Conservation (phyloP, 345 rosid species). For the Lumnitzera littorea region DNA sequence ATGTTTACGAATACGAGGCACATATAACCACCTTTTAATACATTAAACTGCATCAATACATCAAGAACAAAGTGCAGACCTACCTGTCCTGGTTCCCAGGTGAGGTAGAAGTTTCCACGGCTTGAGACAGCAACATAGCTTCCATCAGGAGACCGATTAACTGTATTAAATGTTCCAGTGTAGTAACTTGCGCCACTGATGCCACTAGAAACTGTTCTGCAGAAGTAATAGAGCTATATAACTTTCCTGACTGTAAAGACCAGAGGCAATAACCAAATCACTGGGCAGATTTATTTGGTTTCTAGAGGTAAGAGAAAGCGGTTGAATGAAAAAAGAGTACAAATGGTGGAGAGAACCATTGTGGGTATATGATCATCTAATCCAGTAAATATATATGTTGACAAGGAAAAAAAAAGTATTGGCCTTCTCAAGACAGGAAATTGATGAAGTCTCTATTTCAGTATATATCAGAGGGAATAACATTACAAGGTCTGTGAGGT, state of each 20-base stretch:
- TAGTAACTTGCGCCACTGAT: constrained; percentile 99
- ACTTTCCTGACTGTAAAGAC: constrained; percentile 13
- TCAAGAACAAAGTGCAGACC: background rate
- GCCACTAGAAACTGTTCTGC: constrained; percentile 98
- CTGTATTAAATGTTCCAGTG: constrained; percentile 86
- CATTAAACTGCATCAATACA: too few relatives aligned
- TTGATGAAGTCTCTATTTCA: too few relatives aligned
- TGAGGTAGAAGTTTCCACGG: constrained; percentile 93
- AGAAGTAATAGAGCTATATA: constrained; percentile 31
- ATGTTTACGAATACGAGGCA: background rate
- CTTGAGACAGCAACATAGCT: constrained; percentile 94
- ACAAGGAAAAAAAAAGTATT: too few relatives aligned
- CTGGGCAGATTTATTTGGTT: background rate
- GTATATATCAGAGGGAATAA: too few relatives aligned
- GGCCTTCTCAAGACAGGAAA: too few relatives aligned
- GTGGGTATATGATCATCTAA: too few relatives aligned
- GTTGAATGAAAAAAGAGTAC: too few relatives aligned
- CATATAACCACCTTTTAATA: background rate
- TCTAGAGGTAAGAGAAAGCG: too few relatives aligned
- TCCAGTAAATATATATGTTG: too few relatives aligned
- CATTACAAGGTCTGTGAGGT: too few relatives aligned
- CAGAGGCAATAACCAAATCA: background rate
- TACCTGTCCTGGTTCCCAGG: constrained; percentile 99
- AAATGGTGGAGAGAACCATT: too few relatives aligned
- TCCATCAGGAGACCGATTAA: constrained; percentile 92